These are phyloP conservation scores for Collariella sp. DNA, from an alignment of 495 filamentous ascomycete species.

Conservation along the genomic window DNA sequence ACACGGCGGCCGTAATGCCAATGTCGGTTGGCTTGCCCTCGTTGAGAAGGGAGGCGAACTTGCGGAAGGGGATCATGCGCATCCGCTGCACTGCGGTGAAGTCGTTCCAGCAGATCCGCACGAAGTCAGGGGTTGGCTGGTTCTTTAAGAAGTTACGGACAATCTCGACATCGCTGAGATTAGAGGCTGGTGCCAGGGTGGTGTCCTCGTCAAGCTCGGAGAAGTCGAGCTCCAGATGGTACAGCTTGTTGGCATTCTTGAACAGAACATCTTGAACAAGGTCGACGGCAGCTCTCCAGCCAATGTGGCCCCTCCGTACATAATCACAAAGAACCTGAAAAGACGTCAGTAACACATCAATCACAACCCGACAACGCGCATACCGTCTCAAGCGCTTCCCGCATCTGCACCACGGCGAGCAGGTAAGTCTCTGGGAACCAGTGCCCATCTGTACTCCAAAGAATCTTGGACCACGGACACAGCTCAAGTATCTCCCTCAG, in stretches of 20 bases:
- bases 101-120: constrained; percentile 73
- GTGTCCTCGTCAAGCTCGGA: constrained; percentile 23
- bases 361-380: not conserved
- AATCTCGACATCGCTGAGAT: constrained; percentile 32
- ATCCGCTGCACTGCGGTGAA: constrained; percentile 62
- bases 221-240: constrained; percentile 46
- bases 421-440: constrained; percentile 79
- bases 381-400: constrained; percentile 62
- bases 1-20: constrained; percentile 45
- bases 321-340: constrained; percentile 55
- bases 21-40: constrained; percentile 43
- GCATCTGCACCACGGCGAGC: constrained; percentile 67
- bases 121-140: constrained; percentile 58
- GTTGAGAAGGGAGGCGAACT: constrained; percentile 51
- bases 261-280: constrained; percentile 56
- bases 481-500: constrained; percentile 69
- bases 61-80: constrained; percentile 59
- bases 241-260: constrained; percentile 61
- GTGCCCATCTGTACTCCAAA: constrained; percentile 83
- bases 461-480: constrained; percentile 63
- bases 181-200: constrained; percentile 6
- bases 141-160: constrained; percentile 53
- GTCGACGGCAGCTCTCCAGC: constrained; percentile 46
- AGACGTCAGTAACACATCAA: not conserved
- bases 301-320: constrained; percentile 49